Evolutionary conservation across 345 rosid genomes (phyloP).

Genomic region (Camelina neglecta): DNA sequence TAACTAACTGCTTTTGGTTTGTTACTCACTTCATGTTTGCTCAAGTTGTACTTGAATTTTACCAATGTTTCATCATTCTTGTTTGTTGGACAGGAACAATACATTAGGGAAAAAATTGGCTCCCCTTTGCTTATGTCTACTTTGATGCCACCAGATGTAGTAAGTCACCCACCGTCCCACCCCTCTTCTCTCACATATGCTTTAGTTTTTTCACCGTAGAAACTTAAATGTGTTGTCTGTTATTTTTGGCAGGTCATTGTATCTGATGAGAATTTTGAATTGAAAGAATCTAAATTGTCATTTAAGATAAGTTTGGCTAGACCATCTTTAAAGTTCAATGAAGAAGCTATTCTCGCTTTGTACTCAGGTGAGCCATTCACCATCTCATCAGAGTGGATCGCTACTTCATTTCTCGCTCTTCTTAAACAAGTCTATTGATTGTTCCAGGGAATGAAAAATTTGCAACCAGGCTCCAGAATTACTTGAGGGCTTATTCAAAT

Average conservation of each 20-base stretch:
- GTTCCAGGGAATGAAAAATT: conserved; percentile 29
- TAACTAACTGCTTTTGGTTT: background rate
- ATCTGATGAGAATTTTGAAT: conserved; percentile 36
- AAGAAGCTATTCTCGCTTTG: conserved; percentile 58
- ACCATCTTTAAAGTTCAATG: conserved; percentile 59
- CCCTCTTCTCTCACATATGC: conserved; percentile 4
- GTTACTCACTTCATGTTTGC: background rate
- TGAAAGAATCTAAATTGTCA: conserved; percentile 41
- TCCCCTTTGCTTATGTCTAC: conserved; percentile 70
- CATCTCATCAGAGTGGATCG: background rate
- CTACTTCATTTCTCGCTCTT: background rate
- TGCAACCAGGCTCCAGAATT: conserved; percentile 57
- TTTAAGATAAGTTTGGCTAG: conserved; percentile 67
- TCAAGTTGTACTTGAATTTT: background rate
- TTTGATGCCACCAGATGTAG: conserved; percentile 70
- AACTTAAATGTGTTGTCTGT: conserved; percentile 15
- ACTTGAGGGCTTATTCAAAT: conserved; percentile 71
- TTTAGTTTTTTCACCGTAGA: background rate
- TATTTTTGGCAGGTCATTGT: conserved; percentile 57
- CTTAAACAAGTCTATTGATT: background rate
- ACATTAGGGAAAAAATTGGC: conserved; percentile 80
- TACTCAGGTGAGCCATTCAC: conserved; percentile 54
- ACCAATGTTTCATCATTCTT: background rate
- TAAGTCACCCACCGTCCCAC: conserved; percentile 46
- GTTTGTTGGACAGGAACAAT: conserved; percentile 59